Evolutionary conservation across 805 yeast species (phyloP), one percentile per base, ranked within the genome.

Genomic region (Babjeviella inositovora): DNA sequence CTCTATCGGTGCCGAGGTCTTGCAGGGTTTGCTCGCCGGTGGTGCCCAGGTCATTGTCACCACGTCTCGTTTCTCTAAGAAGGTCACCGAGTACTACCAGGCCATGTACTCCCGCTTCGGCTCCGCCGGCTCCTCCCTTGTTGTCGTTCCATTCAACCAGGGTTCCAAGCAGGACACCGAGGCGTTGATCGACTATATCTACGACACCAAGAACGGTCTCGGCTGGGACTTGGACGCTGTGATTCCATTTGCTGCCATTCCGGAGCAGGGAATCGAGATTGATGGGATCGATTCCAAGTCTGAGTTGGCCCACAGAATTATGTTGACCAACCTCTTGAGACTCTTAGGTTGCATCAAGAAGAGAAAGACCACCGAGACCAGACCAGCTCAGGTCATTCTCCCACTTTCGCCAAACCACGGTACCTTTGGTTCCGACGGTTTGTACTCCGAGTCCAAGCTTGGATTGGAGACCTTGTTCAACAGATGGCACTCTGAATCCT

Each of bases 391-490:
- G 61, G 93, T 84, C 34, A 70, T 90, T 38, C 63, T 90, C 44
- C 99, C 99, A 40, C 60, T 90, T 50, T 87, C 97, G 39, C 98
- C 99, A 39, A 90, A 90, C 61, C 99, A 90, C 48, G 99, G 99
- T 52, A 84, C 95, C 28, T 90, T 90, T 40, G 99, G 99, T 47
- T 77, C 80, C 36, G 99, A 90, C 47, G 99, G 99, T 57, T 62
- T 90, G 47, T 90, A 90, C 65, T 85, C 97, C 12, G 99, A 90
- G 62, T 87, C 97, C 31, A 90, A 90, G 66, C 60, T 87, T 30
- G 80, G 93, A 19, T 63, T 90, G 38, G 99, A 90, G 61, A 87
- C 97, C 15, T 61, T 90, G 46, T 84, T 90, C 70, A 87, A 87
- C 75, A 80, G 96, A 68, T 90, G 98, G 98, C 66, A 74, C 54